A percentile compares a stretch with the other conserved stretches of the same genome.
These are phyloP conservation scores for Leishmania arabica DNA, from an alignment of 208 protist species.

Conservation along the genomic window DNA sequence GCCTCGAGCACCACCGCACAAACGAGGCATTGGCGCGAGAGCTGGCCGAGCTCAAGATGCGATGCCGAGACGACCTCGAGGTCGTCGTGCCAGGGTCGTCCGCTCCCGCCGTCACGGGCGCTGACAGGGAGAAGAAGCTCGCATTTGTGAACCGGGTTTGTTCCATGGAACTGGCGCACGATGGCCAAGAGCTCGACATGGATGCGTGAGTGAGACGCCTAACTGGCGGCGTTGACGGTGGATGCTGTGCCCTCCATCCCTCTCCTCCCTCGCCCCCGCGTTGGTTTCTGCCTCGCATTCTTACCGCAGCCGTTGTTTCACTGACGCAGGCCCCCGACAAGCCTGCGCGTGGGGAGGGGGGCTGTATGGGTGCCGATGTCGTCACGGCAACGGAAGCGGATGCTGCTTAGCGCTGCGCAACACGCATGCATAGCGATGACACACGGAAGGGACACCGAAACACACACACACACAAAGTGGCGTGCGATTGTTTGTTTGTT, in stretches of 20 bases:
- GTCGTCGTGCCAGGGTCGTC: background rate
- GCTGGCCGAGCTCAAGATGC: conserved; percentile 35
- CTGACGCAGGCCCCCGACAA: background rate
- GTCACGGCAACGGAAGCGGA: background rate
- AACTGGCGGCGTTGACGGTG: background rate
- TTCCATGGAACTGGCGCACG: conserved; percentile 75
- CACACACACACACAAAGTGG: no score
- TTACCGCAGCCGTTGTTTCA: background rate
- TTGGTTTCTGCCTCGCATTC: background rate
- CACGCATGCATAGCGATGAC: background rate
- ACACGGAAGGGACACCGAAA: no score
- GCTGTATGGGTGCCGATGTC: background rate
- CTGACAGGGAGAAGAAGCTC: conserved; percentile 5
- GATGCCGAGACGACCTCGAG: conserved; percentile 19
- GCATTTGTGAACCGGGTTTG: conserved; percentile 26
- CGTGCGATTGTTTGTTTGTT: background rate
- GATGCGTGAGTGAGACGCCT: conserved; percentile 28
- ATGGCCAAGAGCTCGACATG: conserved; percentile 55
- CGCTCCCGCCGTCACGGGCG: background rate
- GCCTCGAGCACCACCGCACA: conserved; percentile 56
- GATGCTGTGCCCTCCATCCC: background rate
- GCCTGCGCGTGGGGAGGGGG: background rate
- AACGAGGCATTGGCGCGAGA: conserved; percentile 49
- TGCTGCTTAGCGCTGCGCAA: background rate
- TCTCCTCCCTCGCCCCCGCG: background rate